Conservation (phyloP, 148 eudicot genomes). For the Oxyria digyna region DNA sequence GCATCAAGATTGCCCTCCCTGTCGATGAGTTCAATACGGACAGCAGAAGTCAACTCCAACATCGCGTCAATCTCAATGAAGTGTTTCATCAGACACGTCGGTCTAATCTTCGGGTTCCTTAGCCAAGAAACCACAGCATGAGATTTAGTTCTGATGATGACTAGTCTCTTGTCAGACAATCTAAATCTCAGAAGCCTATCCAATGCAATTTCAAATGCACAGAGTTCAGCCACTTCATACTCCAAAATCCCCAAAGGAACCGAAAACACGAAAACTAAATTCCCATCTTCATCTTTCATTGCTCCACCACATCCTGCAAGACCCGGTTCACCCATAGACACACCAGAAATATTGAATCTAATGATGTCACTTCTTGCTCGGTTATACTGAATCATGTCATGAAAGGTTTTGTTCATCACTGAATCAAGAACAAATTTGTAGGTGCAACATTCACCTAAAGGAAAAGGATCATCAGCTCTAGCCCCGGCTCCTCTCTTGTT, state of each 20-base stretch:
- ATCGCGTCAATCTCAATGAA: not conserved
- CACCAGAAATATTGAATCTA: not conserved
- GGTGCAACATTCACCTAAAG: constrained; percentile 39
- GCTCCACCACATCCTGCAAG: not conserved
- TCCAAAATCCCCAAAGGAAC: not conserved
- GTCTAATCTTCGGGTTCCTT: not conserved
- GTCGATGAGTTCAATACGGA: not conserved
- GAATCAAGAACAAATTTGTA: constrained; percentile 35
- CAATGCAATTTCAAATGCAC: not conserved
- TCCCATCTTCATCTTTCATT: not conserved
- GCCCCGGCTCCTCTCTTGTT: constrained; percentile 50
- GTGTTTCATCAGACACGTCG: not conserved
- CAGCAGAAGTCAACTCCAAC: not conserved
- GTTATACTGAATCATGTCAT: too few species aligned
- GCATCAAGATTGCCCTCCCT: not conserved
- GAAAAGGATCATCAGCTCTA: constrained; percentile 39
- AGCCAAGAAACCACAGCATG: not conserved
- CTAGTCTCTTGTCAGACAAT: not conserved
- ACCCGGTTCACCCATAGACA: not conserved
- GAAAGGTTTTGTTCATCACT: too few species aligned
- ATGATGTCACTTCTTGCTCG: too few species aligned
- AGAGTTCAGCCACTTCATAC: not conserved
- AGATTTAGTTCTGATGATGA: not conserved
- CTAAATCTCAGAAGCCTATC: not conserved
- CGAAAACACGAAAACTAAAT: not conserved